These are phyloP conservation scores for Lactarius psammicola DNA, from an alignment of 768 basidiomycete species.

Conservation along the genomic window DNA sequence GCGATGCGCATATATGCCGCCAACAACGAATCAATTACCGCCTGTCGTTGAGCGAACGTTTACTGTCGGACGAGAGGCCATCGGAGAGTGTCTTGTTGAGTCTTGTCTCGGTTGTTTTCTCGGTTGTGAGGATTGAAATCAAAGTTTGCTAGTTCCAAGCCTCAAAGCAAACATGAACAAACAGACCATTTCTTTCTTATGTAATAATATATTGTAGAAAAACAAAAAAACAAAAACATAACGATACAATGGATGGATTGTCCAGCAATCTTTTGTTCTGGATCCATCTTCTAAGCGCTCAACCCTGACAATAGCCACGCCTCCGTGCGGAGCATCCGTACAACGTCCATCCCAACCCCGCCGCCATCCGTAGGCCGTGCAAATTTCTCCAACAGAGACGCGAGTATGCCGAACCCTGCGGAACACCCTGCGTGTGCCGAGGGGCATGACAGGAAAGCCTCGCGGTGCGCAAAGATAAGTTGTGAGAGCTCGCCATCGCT, in stretches of 20 bases:
- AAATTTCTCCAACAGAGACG: conserved; percentile 14
- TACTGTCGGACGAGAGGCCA: conserved; percentile 94
- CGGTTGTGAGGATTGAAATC: conserved; percentile 10
- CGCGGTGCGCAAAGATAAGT: conserved; percentile 22
- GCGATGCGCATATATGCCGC: conserved; percentile 4
- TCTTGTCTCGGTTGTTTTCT: not conserved
- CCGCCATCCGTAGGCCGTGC: not conserved
- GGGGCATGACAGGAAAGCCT: conserved; percentile 20
- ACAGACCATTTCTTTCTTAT: not conserved
- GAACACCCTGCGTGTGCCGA: conserved; percentile 22
- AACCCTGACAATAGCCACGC: conserved; percentile 23
- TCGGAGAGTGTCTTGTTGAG: conserved; percentile 36
- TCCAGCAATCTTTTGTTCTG: not conserved
- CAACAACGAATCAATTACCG: conserved; percentile 44
- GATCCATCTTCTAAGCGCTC: not conserved
- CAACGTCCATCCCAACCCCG: conserved; percentile 14
- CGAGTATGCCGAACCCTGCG: conserved; percentile 15
- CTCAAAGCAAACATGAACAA: conserved; percentile 20
- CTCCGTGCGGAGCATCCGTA: conserved; percentile 22
- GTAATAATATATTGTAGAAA: not conserved
- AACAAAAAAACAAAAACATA: not conserved
- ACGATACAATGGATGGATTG: not conserved
- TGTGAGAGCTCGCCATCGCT: conserved; percentile 18
- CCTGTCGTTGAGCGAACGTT: conserved; percentile 74
- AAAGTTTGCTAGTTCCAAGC: conserved; percentile 31